Conservation (phyloP, 768 basidiomycete species). For the Termitomyces heimii region DNA sequence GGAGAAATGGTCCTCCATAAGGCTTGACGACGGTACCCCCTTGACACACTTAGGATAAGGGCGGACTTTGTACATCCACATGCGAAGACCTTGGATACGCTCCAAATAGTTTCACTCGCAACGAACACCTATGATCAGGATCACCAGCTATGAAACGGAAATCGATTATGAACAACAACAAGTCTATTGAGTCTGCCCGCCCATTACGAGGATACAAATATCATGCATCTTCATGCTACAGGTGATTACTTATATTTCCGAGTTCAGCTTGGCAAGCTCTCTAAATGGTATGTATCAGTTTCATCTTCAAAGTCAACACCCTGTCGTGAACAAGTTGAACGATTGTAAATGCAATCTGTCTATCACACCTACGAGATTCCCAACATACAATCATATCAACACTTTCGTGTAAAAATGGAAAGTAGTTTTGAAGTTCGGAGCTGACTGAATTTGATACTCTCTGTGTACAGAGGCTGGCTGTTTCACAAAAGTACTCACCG, state of each 20-base stretch:
- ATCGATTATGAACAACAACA: not conserved
- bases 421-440: no score
- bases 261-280: not conserved
- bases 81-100: not conserved
- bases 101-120: not conserved
- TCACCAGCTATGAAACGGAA: not conserved
- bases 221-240: not conserved
- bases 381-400: not conserved
- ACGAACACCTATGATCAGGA: not conserved
- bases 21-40: no score
- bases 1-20: no score
- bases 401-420: not conserved
- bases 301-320: not conserved
- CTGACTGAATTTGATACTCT: no score
- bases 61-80: not conserved
- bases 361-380: not conserved
- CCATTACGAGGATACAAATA: not conserved
- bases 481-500: no score
- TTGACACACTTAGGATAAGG: no score
- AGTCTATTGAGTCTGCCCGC: not conserved
- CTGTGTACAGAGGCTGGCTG: no score
- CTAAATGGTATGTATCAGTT: not conserved
- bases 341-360: no score
- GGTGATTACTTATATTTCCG: not conserved
- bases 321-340: not conserved